Conservation (phyloP, 2,329 filamentous ascomycete species). For the Aspergillus terreus region DNA sequence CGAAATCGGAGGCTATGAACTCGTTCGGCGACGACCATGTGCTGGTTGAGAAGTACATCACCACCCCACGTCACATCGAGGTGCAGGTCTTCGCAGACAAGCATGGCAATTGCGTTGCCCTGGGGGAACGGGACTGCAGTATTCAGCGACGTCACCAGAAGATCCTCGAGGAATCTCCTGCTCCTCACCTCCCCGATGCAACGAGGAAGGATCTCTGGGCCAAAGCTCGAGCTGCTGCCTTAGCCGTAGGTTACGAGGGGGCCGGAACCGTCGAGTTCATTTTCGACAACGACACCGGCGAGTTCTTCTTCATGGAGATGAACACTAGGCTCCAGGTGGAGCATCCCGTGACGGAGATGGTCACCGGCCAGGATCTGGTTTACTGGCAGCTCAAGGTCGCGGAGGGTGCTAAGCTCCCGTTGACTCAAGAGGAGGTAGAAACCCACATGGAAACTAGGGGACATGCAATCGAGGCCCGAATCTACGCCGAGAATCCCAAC, state of each 20-base stretch:
- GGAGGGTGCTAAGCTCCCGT: slow-evolving; percentile 62
- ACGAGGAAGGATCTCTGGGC: slow-evolving; percentile 63
- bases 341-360: slow-evolving; percentile 86
- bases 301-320: slow-evolving; percentile 72
- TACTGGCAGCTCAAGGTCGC: slow-evolving; percentile 94
- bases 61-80: slow-evolving; percentile 63
- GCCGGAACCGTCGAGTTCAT: slow-evolving; percentile 67
- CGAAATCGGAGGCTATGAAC: slow-evolving; percentile 61
- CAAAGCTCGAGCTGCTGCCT: slow-evolving; percentile 60
- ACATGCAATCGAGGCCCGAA: slow-evolving; percentile 89
- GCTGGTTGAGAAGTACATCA: slow-evolving; percentile 66
- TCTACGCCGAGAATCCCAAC: slow-evolving; percentile 93
- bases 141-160: slow-evolving; percentile 65
- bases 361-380: slow-evolving; percentile 74
- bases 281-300: slow-evolving; percentile 62
- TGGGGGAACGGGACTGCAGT: slow-evolving; percentile 64
- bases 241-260: slow-evolving; percentile 63
- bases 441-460: slow-evolving; percentile 69
- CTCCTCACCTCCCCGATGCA: slow-evolving; percentile 57
- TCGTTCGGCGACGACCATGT: slow-evolving; percentile 66
- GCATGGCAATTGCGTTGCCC: slow-evolving; percentile 60
- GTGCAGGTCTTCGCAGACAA: slow-evolving; percentile 66
- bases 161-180: slow-evolving; percentile 63
- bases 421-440: slow-evolving; percentile 64
- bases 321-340: slow-evolving; percentile 88